Percentiles rank a stretch among this genome's conserved stretches.
Conservation (phyloP, 306 rosid genomes). For the Astragalus glycyphyllos region DNA sequence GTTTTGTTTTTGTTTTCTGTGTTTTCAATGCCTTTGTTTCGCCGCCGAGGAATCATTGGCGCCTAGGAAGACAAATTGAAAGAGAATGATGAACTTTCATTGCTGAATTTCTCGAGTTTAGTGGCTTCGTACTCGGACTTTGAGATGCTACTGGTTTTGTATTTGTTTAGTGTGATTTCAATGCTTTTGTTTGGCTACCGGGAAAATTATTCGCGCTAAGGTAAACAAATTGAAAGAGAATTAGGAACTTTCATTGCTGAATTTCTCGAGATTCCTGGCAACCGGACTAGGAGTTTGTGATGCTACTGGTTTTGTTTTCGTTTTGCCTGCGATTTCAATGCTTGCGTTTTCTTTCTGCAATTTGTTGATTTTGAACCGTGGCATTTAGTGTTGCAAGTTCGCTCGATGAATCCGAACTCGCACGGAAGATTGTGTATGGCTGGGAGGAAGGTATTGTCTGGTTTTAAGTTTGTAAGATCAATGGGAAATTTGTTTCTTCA, state of each 20-base stretch:
- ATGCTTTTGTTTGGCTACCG: slow-evolving; percentile 4
- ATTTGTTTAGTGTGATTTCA: slow-evolving; percentile 24
- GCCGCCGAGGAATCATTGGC: neutral
- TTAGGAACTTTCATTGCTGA: neutral
- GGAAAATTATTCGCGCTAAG: neutral
- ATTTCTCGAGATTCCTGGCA: slow-evolving; percentile 6
- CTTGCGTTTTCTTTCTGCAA: neutral
- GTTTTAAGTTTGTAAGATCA: slow-evolving; percentile 3
- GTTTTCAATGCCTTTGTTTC: slow-evolving; percentile 15
- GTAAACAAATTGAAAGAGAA: neutral
- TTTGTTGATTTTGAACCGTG: slow-evolving; percentile 12
- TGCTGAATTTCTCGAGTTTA: slow-evolving; percentile 2
- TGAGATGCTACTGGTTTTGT: slow-evolving; percentile 8
- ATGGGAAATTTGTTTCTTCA: neutral
- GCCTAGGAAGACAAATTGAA: neutral
- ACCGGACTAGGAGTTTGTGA: neutral
- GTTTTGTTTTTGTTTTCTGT: slow-evolving; percentile 3
- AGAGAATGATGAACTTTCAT: neutral
- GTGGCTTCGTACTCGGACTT: neutral
- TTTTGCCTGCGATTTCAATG: slow-evolving; percentile 15
- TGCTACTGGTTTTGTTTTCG: slow-evolving; percentile 18
- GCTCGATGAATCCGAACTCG: slow-evolving; percentile 59
- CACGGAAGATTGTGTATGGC: slow-evolving; percentile 49
- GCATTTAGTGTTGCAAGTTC: slow-evolving; percentile 49
- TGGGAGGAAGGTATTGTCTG: slow-evolving; percentile 59